A percentile compares a stretch with the other conserved stretches of the same genome.
Conservation (phyloP, 257 asterid species). For the Fraxinus pennsylvanica region DNA sequence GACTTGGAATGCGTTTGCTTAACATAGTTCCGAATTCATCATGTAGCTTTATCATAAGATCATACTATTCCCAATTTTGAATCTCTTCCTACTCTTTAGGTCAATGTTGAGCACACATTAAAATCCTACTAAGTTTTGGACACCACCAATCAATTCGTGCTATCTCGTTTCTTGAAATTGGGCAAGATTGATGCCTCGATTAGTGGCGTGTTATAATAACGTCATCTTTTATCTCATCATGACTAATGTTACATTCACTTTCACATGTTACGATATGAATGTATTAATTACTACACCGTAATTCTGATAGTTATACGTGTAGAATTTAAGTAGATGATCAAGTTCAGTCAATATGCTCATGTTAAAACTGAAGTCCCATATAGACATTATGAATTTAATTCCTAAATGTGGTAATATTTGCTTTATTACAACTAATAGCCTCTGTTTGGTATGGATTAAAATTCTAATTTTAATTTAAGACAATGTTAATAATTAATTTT, state of each 20-base stretch:
- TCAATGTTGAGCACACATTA: neutral
- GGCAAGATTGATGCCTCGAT: neutral
- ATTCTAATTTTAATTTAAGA: too few relatives aligned
- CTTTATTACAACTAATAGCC: too few relatives aligned
- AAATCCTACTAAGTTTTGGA: neutral
- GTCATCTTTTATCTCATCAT: too few relatives aligned
- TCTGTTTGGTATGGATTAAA: too few relatives aligned
- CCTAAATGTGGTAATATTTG: too few relatives aligned
- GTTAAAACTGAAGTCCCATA: neutral
- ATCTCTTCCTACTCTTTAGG: neutral
- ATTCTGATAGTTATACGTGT: too few relatives aligned
- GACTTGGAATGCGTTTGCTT: conserved; percentile 24
- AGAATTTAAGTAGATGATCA: neutral
- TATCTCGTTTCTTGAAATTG: neutral
- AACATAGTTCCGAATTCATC: conserved; percentile 16
- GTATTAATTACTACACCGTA: too few relatives aligned
- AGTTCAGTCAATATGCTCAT: too few relatives aligned
- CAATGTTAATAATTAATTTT: too few relatives aligned
- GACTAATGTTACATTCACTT: neutral
- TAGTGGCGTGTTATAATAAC: too few relatives aligned
- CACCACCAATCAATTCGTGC: neutral
- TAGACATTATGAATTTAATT: too few relatives aligned
- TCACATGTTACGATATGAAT: neutral
- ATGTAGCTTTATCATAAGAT: neutral
- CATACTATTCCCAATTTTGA: neutral